Base-by-base conservation (phyloP, 306 rosid species). In the Rosa persica region DNA sequence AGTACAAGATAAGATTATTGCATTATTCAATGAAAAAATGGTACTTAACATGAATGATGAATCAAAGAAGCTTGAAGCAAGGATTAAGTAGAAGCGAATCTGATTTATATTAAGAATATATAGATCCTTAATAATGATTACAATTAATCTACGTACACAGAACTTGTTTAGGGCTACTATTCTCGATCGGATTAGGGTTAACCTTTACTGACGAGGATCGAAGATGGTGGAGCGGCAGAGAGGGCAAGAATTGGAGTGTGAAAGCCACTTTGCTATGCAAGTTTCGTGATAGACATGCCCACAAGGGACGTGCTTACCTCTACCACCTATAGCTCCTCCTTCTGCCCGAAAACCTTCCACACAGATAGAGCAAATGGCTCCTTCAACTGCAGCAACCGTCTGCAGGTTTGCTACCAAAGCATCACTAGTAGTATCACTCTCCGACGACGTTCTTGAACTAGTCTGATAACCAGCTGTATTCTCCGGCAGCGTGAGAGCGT, bases 201-300 rank as follows among this genome's bases (percentile, higher is more conserved):
- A 15, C 68, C 13, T 13, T 27, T 30, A 62, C 42, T 30, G 42
- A 62, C 7, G 54, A 25, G 47, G 42, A 62, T 52, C 39, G 78
- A 83, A 46, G 81, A 91, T 38, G 38, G 75, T 72, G 76, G 76
- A 52, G 55, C 97, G 97, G 85, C 96, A 92, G n/a, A 90, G 89
- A 0, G 97, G 97, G 76, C 97, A 90, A 71, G 85, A 86, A 77
- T 80, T 84, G 69, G 81, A 81, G 73, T 44, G 71, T 39, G 88
- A 81, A 48, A 92, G 84, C 97, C 97, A 92, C 6, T 86, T 11
- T 74, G 88, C 36, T 76, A 92, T 86, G 81, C 97, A 92, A 34
- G 55, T 44, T 36, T 87, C 79, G 38, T 92, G 96, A 86, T 87
- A 89, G 57, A 87, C 85, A 39, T 90, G 97, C 8, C 93, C 93